Conservation (phyloP, 805 yeast species). For the Starmerella geochares region DNA sequence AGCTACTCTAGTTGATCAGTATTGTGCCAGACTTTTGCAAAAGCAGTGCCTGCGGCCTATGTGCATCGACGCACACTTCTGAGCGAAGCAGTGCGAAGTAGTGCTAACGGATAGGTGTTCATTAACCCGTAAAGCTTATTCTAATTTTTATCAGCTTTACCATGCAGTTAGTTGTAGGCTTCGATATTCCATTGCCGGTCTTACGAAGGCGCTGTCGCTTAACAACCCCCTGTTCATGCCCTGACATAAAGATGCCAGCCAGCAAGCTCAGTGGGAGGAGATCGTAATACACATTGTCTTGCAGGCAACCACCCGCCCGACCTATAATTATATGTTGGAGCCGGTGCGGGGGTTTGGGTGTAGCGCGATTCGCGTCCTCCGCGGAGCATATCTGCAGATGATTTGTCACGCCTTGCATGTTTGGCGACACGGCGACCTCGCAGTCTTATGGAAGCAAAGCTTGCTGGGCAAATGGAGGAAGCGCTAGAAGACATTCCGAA, state of each 20-base stretch:
- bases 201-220: neutral
- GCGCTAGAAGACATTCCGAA: neutral
- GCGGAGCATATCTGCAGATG: neutral
- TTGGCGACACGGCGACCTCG: neutral
- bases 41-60: too few relatives aligned
- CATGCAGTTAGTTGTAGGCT: too few relatives aligned
- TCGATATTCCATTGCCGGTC: too few relatives aligned
- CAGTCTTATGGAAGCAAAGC: neutral
- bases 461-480: neutral
- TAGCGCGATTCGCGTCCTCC: slow-evolving; percentile 1
- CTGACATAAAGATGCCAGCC: neutral
- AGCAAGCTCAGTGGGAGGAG: neutral
- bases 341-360: neutral
- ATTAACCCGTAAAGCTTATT: too few relatives aligned
- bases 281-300: neutral
- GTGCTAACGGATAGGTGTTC: too few relatives aligned
- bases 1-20: too few relatives aligned
- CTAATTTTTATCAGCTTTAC: too few relatives aligned
- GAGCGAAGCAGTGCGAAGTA: too few relatives aligned
- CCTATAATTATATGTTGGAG: neutral
- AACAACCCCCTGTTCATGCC: neutral
- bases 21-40: too few relatives aligned
- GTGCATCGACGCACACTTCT: too few relatives aligned
- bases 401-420: neutral
- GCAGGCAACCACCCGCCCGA: neutral